A percentile compares a stretch with the other conserved stretches of the same genome.
phyloP scores from a whole-genome alignment of 768 basidiomycete genomes.

The Trichaptum fuscoviolaceum region DNA sequence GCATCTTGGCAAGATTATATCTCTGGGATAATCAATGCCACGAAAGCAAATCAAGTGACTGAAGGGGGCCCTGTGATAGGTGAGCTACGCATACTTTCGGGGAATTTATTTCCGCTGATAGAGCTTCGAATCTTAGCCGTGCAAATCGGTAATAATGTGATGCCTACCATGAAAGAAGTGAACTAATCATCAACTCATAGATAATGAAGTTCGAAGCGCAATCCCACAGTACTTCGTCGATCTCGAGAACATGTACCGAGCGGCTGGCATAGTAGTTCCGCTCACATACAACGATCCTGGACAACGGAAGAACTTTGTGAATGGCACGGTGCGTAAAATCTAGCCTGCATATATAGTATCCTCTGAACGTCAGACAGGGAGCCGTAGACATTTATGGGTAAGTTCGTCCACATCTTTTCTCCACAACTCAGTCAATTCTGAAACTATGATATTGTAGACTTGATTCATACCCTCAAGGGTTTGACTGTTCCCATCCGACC shows the following conservation, averaged over 20 bases:
- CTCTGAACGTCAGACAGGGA: conserved; percentile 33
- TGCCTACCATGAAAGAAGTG: not conserved
- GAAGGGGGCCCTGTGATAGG: conserved; percentile 76
- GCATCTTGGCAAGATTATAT: conserved; percentile 73
- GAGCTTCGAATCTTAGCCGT: conserved; percentile 32
- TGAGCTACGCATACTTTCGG: conserved; percentile 22
- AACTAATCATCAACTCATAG: not conserved
- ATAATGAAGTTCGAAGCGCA: not conserved
- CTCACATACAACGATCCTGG: conserved; percentile 73
- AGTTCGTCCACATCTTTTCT: not conserved
- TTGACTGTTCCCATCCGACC: conserved; percentile 73
- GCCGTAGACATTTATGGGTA: conserved; percentile 76
- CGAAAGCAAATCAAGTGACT: conserved; percentile 61
- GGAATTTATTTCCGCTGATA: not conserved
- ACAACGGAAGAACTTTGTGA: conserved; percentile 54
- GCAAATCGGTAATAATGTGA: conserved; percentile 41
- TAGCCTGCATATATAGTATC: not conserved
- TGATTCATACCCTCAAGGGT: conserved; percentile 73
- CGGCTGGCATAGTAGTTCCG: conserved; percentile 58
- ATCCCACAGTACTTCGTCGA: conserved; percentile 47
- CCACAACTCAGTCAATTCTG: not conserved
- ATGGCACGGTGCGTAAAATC: conserved; percentile 49
- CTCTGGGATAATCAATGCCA: conserved; percentile 54
- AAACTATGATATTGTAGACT: conserved; percentile 26
- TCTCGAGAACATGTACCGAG: conserved; percentile 49